phyloP scores from a whole-genome alignment of 108 stramenopile genomes.

The Pseudonitzschia multistriata region DNA sequence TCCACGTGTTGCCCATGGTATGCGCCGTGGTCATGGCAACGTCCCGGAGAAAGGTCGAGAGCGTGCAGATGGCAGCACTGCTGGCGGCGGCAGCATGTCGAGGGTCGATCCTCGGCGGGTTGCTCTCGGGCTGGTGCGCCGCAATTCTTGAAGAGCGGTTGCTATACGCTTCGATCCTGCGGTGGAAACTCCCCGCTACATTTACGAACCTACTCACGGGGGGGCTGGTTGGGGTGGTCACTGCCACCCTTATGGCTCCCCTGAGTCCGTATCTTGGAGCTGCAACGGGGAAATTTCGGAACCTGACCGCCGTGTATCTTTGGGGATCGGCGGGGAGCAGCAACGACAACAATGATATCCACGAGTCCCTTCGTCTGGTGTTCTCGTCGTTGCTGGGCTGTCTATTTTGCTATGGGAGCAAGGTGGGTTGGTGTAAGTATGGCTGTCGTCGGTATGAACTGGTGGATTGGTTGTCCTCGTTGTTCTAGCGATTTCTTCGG shows the following conservation, averaged over 20 bases:
- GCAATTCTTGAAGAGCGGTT: slow-evolving; percentile 22
- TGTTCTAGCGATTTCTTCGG: not conserved
- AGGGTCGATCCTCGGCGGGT: slow-evolving; percentile 45
- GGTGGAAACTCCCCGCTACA: slow-evolving; percentile 54
- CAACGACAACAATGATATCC: too few relatives aligned
- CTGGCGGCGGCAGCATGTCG: slow-evolving; percentile 38
- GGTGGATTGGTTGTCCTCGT: not conserved
- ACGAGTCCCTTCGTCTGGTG: not conserved
- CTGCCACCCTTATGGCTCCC: slow-evolving; percentile 40
- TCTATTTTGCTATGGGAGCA: slow-evolving; percentile 73
- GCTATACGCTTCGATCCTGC: slow-evolving; percentile 39
- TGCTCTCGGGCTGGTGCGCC: slow-evolving; percentile 48
- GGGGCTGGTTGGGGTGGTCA: slow-evolving; percentile 49
- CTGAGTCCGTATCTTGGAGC: slow-evolving; percentile 16
- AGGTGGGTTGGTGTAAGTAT: slow-evolving; percentile 58
- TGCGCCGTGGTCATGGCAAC: slow-evolving; percentile 47
- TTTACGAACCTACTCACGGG: slow-evolving; percentile 63
- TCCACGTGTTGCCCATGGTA: slow-evolving; percentile 27
- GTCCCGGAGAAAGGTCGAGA: slow-evolving; percentile 17
- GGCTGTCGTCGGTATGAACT: not conserved
- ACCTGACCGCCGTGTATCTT: not conserved
- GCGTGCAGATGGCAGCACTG: slow-evolving; percentile 36
- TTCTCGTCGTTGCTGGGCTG: slow-evolving; percentile 33
- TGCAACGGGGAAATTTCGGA: slow-evolving; percentile 25
- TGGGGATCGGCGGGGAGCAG: not conserved